Base-by-base conservation (phyloP, 2,329 filamentous ascomycete species). In the Paracorniculantispora psalliotae region DNA sequence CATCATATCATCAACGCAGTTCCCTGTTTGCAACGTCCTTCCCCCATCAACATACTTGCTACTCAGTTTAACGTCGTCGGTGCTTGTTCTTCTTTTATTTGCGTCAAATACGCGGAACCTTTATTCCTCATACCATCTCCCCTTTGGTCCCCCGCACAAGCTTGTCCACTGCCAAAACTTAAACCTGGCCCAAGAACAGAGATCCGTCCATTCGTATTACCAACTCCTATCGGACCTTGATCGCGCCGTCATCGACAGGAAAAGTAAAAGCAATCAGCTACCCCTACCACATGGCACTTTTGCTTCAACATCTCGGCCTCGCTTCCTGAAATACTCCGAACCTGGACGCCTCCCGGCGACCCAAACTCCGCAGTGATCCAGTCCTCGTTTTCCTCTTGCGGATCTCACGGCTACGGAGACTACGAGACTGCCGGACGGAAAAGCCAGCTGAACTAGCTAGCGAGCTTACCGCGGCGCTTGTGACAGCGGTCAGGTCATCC, bases 391-490 rank as follows among this genome's bases (percentile, higher is more conserved):
- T 56, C 43, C 23, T 39, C 43, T 56, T 41, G 53, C 53, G 43
- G 43, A 56, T 30, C 53, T 39, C 28, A 47, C 53, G 43, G 53
- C 53, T 13, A 56, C 53, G 53, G 53, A 48, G 53, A 56, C 43
- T 48, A 56, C 15, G 17, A 56, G 53, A 56, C 53, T 17, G 33
- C 52, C 41, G 52, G 46, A 44, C 39, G 21, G 50, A 28, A 53
- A 46, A 28, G 10, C 33, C 50, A 53, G 21, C 50, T 53, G 30
- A 21, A 53, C 21, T 23, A 55, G 52, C 52, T 44, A 30, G 39
- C 39, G 39, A 43, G 25, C n/a, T 33, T 54, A 25, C 44, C 43
- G 43, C 53, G 21, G 30, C 53, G 53, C 43, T 35, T 26, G 53
- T 48, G 53, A 28, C 30, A 41, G 53, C 53, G 19, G 39, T 26